phyloP scores from a whole-genome alignment of 768 basidiomycete genomes.

The Suillus occidentalis region DNA sequence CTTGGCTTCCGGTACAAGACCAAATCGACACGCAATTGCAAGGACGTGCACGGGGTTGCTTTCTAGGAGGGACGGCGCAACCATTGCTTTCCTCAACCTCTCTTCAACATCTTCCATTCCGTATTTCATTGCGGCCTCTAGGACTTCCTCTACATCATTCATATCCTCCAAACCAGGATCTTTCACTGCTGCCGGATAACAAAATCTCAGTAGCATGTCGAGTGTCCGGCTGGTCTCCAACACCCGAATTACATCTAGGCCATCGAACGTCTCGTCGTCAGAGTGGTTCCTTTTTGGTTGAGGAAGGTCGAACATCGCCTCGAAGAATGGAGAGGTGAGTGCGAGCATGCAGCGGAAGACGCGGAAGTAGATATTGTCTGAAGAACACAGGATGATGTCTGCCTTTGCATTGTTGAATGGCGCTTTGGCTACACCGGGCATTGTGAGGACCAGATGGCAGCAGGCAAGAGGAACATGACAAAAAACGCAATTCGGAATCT shows the following conservation, averaged over 20 bases:
- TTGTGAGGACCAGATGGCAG: conserved; percentile 5
- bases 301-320: conserved; percentile 34
- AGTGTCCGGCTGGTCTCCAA: conserved; percentile 28
- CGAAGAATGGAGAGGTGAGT: conserved; percentile 31
- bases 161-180: conserved; percentile 19
- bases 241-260: conserved; percentile 29
- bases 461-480: neutral
- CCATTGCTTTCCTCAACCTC: conserved; percentile 24
- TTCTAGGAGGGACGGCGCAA: conserved; percentile 28
- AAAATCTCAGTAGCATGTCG: conserved; percentile 33
- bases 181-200: conserved; percentile 33
- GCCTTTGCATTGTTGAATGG: conserved; percentile 51
- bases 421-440: conserved; percentile 23
- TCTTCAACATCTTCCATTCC: conserved; percentile 29
- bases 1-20: conserved; percentile 30
- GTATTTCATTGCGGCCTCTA: conserved; percentile 33
- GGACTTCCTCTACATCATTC: conserved; percentile 21
- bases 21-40: conserved; percentile 35
- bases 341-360: conserved; percentile 27
- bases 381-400: conserved; percentile 52
- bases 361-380: conserved; percentile 36
- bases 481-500: neutral
- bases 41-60: conserved; percentile 31
- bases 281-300: conserved; percentile 12
- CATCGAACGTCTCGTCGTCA: conserved; percentile 15